Base-by-base conservation (phyloP, 2,329 filamentous ascomycete genomes). In the Phialophora verrucosa region DNA sequence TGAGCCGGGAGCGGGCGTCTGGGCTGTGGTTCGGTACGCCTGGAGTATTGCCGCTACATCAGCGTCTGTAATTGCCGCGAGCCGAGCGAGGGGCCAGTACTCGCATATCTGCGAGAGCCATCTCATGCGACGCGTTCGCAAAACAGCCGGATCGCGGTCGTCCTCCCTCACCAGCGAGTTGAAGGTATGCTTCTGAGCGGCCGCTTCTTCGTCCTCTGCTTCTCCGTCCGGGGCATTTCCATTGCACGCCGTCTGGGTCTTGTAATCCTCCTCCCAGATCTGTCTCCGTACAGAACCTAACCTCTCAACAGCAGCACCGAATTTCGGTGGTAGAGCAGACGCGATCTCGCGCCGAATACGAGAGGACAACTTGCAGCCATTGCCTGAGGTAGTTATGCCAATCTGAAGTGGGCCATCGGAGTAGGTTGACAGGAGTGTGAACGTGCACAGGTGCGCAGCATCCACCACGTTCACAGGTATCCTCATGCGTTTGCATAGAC, bases 91-190 rank as follows among this genome's bases (percentile, higher is more conserved):
- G 1, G 95, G 93, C 95, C 95, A 99, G 80, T 99, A 99, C 81
- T 99, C 95, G 83, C 95, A 99, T 60, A 99, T 92, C 76, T 99
- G 95, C 23, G 91, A 88, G 1, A 99, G 83, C 95, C 95, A 99
- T 65, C 95, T 87, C 83, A 96, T 93, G 59, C 95, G 86, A 66
- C 94, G 84, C 25, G 87, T 93, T 75, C 92, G 92, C 17, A 88
- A 87, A 2, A 89, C 89, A 66, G 91, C 89, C 0, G 86, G 80
- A 74, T 95, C 92, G 29, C 56, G 55, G 53, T 89, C 87, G 55
- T 91, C 89, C 0, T 84, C 67, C 58, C 76, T 87, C 6, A 98
- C 85, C 3, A 99, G 83, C 67, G 86, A 88, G 78, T 99, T 99
- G 78, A 99, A 97, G 0, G 84, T 86, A 1, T 93, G 87, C 17